Base-by-base conservation (phyloP, 1,139 yeast species). In the Hanseniaspora sp. region DNA sequence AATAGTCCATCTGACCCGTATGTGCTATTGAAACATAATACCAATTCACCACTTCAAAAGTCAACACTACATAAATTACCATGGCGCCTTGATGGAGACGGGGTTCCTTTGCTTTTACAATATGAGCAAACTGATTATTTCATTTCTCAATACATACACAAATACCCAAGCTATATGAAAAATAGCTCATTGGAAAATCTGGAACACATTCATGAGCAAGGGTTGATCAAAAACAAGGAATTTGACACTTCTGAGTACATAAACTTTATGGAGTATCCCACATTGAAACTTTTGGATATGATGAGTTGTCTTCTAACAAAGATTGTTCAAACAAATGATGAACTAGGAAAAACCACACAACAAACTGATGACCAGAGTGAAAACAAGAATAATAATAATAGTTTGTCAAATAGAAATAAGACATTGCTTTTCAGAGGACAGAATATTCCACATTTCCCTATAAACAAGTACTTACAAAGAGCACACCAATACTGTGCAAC, bases 401-500 rank as follows among this genome's bases (percentile, higher is more conserved):
- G 58, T 67, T 69, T 59, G 73, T 70, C 61, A 55, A 58, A 44
- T 58, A 37, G 53, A 59, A 28, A 49, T 46, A 39, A 57, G 35
- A 56, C 92, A 2, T 71, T 90, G 57, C 94, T 96, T 48, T 92
- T 92, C 67, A 96, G 88, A 66, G 98, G 98, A 18, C 80, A 95
- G 53, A 94, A 90, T 65, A 82, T 92, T 15, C 99, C 99, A 1
- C 96, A 95, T 12, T 92, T 92, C 55, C 80, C 92, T 9, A 75
- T 94, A 52, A 90, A 87, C 64, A 94, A 95, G 17, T 92, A 92
- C 67, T 74, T 92, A 57, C 78, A 88, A 42, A 79, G 98, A 63
- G 94, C 92, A 34, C 77, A 92, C 65, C 92, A 90, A 68, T 94
- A 92, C 69, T 92, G 99, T 68, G 98, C 99, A 0, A 94, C 94